Conservation (phyloP, 139 green algal genomes). For the Picochlorum costavermella region DNA sequence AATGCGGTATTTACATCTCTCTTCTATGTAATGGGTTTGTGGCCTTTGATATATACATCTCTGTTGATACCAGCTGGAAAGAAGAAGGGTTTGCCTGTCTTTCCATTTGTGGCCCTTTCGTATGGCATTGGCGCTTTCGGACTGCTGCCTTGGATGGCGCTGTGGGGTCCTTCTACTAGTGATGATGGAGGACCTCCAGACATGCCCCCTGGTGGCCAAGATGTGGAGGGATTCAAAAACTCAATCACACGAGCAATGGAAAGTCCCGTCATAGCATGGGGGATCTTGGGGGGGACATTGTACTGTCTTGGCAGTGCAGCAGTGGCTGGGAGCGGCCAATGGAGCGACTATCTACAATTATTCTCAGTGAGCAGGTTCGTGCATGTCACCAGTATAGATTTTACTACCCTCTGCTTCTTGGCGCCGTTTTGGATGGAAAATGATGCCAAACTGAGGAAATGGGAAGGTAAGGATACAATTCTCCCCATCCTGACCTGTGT, state of each 20-base stretch:
- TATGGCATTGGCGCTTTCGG: constrained; percentile 67
- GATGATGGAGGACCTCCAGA: background rate
- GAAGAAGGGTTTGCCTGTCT: constrained; percentile 72
- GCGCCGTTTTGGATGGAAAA: constrained; percentile 77
- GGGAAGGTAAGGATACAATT: constrained; percentile 43
- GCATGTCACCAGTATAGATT: constrained; percentile 74
- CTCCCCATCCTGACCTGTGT: constrained; percentile 53
- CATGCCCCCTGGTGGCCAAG: constrained; percentile 21
- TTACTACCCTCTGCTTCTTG: constrained; percentile 52
- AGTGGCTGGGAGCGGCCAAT: constrained; percentile 29
- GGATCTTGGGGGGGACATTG: constrained; percentile 35
- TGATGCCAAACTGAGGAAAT: constrained; percentile 64
- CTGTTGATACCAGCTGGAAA: constrained; percentile 65
- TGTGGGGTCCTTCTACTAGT: constrained; percentile 33
- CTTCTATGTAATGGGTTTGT: constrained; percentile 76
- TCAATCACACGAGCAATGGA: constrained; percentile 44
- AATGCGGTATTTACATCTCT: constrained; percentile 54
- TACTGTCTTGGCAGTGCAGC: constrained; percentile 21
- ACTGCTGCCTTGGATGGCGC: constrained; percentile 74
- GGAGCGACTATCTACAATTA: constrained; percentile 52
- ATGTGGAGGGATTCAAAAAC: constrained; percentile 46
- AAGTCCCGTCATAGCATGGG: constrained; percentile 24
- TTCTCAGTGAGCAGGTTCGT: constrained; percentile 69
- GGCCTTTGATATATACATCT: constrained; percentile 62
- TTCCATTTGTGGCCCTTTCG: constrained; percentile 68